Evolutionary conservation across 345 rosid species (phyloP).

Genomic region (Anastatica hierochuntica): DNA sequence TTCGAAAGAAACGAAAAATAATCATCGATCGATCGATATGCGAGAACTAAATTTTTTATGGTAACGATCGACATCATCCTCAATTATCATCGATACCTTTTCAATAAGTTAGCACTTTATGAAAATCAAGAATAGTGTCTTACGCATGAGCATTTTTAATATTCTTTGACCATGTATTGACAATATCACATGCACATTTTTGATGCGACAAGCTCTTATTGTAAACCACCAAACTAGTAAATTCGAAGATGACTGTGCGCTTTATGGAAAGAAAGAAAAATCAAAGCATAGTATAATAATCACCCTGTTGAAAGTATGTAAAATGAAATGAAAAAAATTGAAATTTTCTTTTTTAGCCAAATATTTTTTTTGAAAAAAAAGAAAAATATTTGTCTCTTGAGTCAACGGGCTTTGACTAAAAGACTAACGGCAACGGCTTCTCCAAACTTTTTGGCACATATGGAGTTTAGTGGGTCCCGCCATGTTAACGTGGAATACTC

Average conservation of each 20-base stretch:
- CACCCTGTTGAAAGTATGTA: too few species aligned
- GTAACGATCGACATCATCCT: too few species aligned
- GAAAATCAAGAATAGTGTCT: too few species aligned
- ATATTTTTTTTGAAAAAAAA: not conserved
- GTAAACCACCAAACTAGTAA: constrained; percentile 24
- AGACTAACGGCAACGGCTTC: constrained; percentile 21
- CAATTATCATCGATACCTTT: too few species aligned
- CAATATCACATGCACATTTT: too few species aligned
- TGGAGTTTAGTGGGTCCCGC: constrained; percentile 13
- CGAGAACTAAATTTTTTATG: too few species aligned
- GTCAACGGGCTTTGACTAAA: constrained; percentile 19
- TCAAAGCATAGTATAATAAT: too few species aligned
- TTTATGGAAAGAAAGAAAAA: constrained; percentile 4
- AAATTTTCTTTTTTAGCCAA: not conserved
- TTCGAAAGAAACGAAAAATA: too few species aligned
- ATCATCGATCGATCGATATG: too few species aligned
- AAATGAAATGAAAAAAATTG: too few species aligned
- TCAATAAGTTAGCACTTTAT: too few species aligned
- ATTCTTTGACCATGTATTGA: constrained; percentile 19
- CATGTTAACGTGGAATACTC: constrained; percentile 17
- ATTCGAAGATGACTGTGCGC: constrained; percentile 18
- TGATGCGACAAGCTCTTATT: constrained; percentile 14
- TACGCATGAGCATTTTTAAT: not conserved
- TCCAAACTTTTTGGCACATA: constrained; percentile 17
- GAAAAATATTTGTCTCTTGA: not conserved